A percentile compares a stretch with the other conserved stretches of the same genome.
phyloP scores from a whole-genome alignment of 257 asterid genomes.

The Plectranthus barbatus region DNA sequence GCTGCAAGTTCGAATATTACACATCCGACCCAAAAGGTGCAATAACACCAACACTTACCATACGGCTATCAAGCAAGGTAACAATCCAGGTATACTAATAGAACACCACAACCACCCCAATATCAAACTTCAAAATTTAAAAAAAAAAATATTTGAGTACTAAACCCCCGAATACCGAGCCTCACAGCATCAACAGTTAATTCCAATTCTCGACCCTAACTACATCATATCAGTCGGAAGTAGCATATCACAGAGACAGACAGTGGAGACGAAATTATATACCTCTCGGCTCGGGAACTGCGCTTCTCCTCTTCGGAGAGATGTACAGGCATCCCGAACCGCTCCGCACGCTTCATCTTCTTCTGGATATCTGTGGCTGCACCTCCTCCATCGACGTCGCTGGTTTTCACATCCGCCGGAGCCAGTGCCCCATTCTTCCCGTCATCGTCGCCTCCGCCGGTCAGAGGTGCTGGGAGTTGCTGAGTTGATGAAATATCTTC shows the following conservation, averaged over 20 bases:
- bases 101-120: not conserved
- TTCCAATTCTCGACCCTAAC: constrained; percentile 15
- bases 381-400: constrained; percentile 24
- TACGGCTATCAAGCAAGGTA: not conserved
- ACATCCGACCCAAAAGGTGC: not conserved
- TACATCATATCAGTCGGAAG: not conserved
- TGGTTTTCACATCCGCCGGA: constrained; percentile 12
- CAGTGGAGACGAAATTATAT: not conserved
- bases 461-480: constrained; percentile 21
- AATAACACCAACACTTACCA: not conserved
- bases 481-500: constrained; percentile 8
- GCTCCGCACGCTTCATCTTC: constrained; percentile 89
- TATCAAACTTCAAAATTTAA: not conserved
- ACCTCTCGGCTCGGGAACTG: constrained; percentile 91
- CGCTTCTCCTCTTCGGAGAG: constrained; percentile 82
- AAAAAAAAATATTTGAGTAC: not conserved
- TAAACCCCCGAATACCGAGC: not conserved
- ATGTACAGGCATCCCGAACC: constrained; percentile 75
- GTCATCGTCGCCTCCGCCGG: constrained; percentile 25
- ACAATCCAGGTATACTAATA: not conserved
- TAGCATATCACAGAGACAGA: not conserved
- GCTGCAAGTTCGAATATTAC: constrained; percentile 1
- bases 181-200: not conserved
- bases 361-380: constrained; percentile 56
- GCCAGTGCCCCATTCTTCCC: constrained; percentile 25